Conservation (phyloP, 2,329 filamentous ascomycete species). For the Amylocarpus encephaloides region DNA sequence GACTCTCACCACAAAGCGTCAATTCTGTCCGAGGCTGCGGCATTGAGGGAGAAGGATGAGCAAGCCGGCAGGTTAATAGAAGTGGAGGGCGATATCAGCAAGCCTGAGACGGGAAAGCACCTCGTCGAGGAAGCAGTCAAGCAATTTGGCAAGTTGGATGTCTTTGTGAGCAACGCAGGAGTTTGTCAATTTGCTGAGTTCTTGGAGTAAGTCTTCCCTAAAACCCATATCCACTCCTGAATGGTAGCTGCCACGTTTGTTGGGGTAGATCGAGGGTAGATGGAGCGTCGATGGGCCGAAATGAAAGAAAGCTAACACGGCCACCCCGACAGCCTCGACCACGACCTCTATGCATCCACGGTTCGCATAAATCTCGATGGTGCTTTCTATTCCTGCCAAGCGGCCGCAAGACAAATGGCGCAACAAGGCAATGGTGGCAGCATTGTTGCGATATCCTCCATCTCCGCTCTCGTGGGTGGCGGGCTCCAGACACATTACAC, state of each 20-base stretch:
- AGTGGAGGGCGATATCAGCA: constrained; percentile 70
- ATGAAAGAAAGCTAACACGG: neutral
- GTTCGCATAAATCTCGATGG: constrained; percentile 77
- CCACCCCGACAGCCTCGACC: constrained; percentile 45
- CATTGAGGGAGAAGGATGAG: constrained; percentile 37
- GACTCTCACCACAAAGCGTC: constrained; percentile 48
- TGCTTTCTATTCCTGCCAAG: constrained; percentile 83
- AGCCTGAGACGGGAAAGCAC: constrained; percentile 61
- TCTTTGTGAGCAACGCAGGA: constrained; percentile 85
- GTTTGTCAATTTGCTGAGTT: constrained; percentile 87
- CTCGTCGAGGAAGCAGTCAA: constrained; percentile 62
- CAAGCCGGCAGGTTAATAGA: constrained; percentile 54
- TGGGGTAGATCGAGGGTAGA: neutral
- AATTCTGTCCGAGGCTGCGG: constrained; percentile 45
- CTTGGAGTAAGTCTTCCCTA: constrained; percentile 47
- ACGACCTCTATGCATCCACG: constrained; percentile 64
- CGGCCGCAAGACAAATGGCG: constrained; percentile 78
- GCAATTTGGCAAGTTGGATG: constrained; percentile 56
- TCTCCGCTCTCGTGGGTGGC: constrained; percentile 71
- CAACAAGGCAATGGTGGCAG: constrained; percentile 60
- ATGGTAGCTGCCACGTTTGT: neutral
- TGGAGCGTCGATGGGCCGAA: neutral
- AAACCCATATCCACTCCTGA: no score
- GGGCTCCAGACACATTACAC: constrained; percentile 79
- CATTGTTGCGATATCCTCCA: constrained; percentile 72